phyloP scores from a whole-genome alignment of 2,329 filamentous ascomycete genomes.

The Microsporum ferrugineum region DNA sequence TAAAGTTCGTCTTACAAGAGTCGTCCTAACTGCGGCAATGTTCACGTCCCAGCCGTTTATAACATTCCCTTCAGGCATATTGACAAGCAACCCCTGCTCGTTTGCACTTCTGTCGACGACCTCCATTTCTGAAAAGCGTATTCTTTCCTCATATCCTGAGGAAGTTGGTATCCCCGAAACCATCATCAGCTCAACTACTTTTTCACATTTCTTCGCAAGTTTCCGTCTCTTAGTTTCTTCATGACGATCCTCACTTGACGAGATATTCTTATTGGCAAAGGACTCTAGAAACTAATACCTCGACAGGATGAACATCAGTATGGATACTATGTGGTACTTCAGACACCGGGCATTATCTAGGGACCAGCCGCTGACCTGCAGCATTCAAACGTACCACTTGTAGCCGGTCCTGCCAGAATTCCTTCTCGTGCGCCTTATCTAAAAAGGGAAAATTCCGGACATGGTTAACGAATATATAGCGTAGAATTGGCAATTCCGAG shows the following conservation, averaged over 20 bases:
- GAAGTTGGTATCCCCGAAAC: slow-evolving; percentile 92
- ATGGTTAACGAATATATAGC: slow-evolving; percentile 97
- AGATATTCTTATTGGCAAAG: slow-evolving; percentile 94
- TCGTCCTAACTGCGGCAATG: slow-evolving; percentile 75
- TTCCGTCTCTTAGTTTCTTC: slow-evolving; percentile 95
- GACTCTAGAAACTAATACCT: slow-evolving; percentile 73
- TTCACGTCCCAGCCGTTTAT: slow-evolving; percentile 98
- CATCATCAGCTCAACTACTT: slow-evolving; percentile 98
- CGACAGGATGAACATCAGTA: background rate
- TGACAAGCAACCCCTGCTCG: slow-evolving; percentile 76
- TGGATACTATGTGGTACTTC: background rate
- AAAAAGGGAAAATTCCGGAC: slow-evolving; percentile 96
- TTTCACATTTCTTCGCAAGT: slow-evolving; percentile 82
- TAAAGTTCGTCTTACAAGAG: slow-evolving; percentile 71
- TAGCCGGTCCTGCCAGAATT: slow-evolving; percentile 98
- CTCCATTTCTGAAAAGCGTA: slow-evolving; percentile 92
- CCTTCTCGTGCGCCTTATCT: slow-evolving; percentile 92
- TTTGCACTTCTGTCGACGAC: slow-evolving; percentile 90
- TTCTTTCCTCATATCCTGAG: slow-evolving; percentile 93
- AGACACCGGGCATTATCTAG: background rate
- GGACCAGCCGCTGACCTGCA: background rate
- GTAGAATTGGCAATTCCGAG: slow-evolving; percentile 81
- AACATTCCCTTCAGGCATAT: slow-evolving; percentile 78
- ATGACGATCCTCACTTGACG: slow-evolving; percentile 85
- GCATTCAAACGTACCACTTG: slow-evolving; percentile 58